Evolutionary conservation across 495 filamentous ascomycete species (phyloP).

Genomic region (Penicillium chermesinum): DNA sequence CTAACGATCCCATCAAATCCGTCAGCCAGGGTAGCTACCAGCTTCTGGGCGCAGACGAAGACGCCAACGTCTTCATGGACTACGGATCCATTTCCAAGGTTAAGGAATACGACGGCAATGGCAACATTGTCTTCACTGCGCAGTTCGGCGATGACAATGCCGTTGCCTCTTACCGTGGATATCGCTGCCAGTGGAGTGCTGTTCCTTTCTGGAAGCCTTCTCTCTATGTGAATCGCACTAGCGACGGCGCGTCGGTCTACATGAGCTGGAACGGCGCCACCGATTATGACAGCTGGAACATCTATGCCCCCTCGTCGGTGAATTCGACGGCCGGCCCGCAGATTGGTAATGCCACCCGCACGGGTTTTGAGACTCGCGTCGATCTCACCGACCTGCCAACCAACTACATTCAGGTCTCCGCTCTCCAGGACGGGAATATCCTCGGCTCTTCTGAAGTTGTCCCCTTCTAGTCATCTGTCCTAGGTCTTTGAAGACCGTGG

Average conservation of each 20-base stretch:
- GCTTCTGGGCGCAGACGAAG: constrained; percentile 18
- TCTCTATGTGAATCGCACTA: constrained; percentile 11
- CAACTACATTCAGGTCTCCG: constrained; percentile 29
- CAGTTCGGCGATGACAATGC: constrained; percentile 27
- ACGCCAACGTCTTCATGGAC: constrained; percentile 36
- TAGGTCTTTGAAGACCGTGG: background rate
- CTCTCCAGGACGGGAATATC: constrained; percentile 24
- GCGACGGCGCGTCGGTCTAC: constrained; percentile 12
- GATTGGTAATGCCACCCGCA: constrained; percentile 20
- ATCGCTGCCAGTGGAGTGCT: constrained; percentile 35
- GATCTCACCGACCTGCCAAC: constrained; percentile 18
- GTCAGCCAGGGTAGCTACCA: constrained; percentile 42
- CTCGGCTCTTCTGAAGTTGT: constrained; percentile 24
- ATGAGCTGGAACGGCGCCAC: constrained; percentile 37
- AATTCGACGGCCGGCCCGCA: constrained; percentile 18
- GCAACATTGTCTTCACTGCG: constrained; percentile 18
- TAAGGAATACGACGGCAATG: constrained; percentile 36
- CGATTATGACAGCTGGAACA: constrained; percentile 13
- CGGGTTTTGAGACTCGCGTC: constrained; percentile 32
- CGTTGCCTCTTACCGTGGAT: constrained; percentile 40
- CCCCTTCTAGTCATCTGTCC: constrained; percentile 13
- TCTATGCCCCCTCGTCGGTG: constrained; percentile 10
- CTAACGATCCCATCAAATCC: constrained; percentile 25
- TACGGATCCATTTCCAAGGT: constrained; percentile 41
- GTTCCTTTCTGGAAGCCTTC: constrained; percentile 35